Conservation (phyloP, 768 basidiomycete species). For the Lactarius sanguifluus region DNA sequence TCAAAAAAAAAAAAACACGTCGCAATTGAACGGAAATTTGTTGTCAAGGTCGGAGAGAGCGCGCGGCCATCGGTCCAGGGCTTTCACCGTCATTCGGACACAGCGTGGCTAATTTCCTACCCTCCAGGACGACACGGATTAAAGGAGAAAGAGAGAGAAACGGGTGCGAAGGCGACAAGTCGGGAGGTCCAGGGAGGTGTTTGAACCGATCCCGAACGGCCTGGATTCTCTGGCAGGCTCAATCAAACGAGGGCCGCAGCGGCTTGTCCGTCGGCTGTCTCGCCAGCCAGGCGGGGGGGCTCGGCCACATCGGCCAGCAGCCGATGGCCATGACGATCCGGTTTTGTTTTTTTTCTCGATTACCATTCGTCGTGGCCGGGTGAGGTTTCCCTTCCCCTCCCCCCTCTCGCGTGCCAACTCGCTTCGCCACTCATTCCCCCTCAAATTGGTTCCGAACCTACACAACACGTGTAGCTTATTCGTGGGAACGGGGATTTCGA, state of each 20-base stretch:
- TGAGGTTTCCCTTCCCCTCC: neutral
- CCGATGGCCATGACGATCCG: neutral
- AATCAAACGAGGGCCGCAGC: neutral
- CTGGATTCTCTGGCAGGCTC: too few species aligned
- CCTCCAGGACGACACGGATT: neutral
- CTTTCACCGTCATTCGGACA: too few species aligned
- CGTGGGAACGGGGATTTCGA: too few species aligned
- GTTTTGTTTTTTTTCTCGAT: neutral
- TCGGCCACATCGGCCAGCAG: neutral
- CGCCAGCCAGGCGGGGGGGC: neutral
- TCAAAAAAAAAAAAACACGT: neutral
- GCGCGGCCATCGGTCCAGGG: too few species aligned
- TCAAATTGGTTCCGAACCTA: neutral
- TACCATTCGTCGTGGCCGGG: neutral
- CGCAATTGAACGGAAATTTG: neutral
- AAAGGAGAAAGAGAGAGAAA: neutral
- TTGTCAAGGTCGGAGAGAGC: neutral
- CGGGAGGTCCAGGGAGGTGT: neutral
- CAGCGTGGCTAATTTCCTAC: neutral
- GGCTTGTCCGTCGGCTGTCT: neutral
- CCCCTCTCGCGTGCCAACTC: neutral
- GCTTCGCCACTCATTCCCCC: neutral
- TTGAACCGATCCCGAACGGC: neutral
- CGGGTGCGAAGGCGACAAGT: neutral
- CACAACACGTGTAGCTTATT: neutral